Base-by-base conservation (phyloP, 2,329 filamentous ascomycete genomes). In the Colletotrichum spinosum region DNA sequence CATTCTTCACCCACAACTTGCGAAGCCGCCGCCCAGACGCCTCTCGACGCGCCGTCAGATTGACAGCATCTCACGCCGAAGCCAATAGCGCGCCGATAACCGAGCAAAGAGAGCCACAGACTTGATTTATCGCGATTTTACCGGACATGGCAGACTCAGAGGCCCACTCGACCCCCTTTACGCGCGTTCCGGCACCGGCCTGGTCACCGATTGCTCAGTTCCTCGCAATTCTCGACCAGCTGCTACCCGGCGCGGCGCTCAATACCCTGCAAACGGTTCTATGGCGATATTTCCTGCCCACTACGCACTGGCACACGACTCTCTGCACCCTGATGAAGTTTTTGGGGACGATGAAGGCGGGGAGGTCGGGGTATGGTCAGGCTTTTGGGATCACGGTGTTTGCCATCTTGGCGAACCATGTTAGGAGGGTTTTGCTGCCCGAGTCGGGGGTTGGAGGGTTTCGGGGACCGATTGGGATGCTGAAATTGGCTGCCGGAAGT, bases 331-430 rank as follows among this genome's bases (percentile, higher is more conserved):
- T 55, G 12, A 5, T 9, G 7, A 12, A 39, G 8, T 55, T 55
- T 9, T 17, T 54, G 51, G 38, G 4, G 51, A 33, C 12, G 12
- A 39, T 12, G 45, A 9, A 8, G 15, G n/a, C 13, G 3, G 35
- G 15, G 9, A 39, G 11, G n/a, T 4, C 1, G 13, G 13, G 13
- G 13, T 17, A 35, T 63, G 62, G 68, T 8, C 57, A 67, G 6
- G 70, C 70, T 2, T 68, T 76, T 11, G 66, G 69, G 1, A 71
- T 73, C 53, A 70, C 79, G 48, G 44, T 73, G 12, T 70, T 74
- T 44, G 80, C 80, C 54, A 73, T 78, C 13, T 63, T 81, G 11
- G 46, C 76, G 34, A 76, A 82, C 72, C 80, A 83, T 68, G 70
- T 79, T 13, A 75, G 78, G 5, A 71, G 76, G 17, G 69, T 74